Base-by-base conservation (phyloP, 140 eudicot species). In the Senecio squalidus region DNA sequence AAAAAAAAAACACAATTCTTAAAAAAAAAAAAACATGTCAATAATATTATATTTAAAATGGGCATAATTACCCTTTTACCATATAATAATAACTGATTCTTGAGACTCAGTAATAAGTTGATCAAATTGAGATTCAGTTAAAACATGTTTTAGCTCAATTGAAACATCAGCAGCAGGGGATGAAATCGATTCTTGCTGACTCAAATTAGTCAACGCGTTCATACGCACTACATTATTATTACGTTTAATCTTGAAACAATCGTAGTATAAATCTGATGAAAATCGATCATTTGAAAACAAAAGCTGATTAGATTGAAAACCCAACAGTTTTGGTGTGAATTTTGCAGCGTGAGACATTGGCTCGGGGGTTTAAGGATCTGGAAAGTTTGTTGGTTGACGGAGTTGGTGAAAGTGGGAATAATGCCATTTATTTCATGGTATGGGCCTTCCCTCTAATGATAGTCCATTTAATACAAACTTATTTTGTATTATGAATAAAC, bases 111-210 rank as follows among this genome's bases (percentile, higher is more conserved):
- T 54, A 40, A 88, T 22, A n/a, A 84, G 73, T 25, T 66, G 85
- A 84, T 88, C 81, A 62, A 84, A 84, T 60, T 84, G 88, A 25
- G 28, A 28, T 60, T 88, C 95, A 18, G 71, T 73, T 7, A 69
- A 51, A 66, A 84, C 69, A 9, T 80, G 83, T 66, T 67, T 71
- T 28, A 88, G 64, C 34, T 78, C 85, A 27, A 88, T 58, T 16
- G 91, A 76, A 61, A 72, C 72, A 52, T 27, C 33, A 15, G 21
- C 34, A 17, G 91, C 43, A 55, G 30, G 50, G 51, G 62, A n/a
- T 16, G 9, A 64, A 30, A 67, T 63, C 43, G 82, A 65, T 58
- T 82, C 76, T 53, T 58, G 72, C 63, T 74, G 73, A 9, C 52
- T 56, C 15, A 29, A 27, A 58, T 46, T 50, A 41, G 71, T 43